Evolutionary conservation across 2,329 filamentous ascomycete species (phyloP).

Genomic region (Cladosporium cucumerinum): DNA sequence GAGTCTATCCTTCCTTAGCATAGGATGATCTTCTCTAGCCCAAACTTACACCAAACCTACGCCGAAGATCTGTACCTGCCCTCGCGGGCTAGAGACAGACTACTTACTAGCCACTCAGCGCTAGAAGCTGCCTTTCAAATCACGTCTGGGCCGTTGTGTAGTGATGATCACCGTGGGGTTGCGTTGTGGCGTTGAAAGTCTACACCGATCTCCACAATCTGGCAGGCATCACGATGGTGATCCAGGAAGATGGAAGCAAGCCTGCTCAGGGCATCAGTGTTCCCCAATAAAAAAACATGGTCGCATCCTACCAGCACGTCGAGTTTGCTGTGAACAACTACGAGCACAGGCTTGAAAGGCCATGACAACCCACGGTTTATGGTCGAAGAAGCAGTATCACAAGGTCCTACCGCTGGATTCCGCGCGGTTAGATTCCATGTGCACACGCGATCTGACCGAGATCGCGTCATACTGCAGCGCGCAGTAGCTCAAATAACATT

Average conservation of each 20-base stretch:
- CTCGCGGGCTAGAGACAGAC: not conserved
- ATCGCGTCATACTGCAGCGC: too few relatives aligned
- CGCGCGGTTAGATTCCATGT: too few relatives aligned
- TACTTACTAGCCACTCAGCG: not conserved
- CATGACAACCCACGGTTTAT: too few relatives aligned
- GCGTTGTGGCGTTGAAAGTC: not conserved
- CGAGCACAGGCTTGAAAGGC: too few relatives aligned
- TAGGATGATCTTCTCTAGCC: not conserved
- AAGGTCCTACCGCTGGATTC: too few relatives aligned
- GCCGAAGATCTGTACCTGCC: constrained; percentile 2
- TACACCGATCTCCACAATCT: not conserved
- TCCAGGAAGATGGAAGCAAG: not conserved
- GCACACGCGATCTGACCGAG: too few relatives aligned
- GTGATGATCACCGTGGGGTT: not conserved
- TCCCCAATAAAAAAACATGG: not conserved
- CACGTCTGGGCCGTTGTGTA: not conserved
- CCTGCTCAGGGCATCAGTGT: not conserved
- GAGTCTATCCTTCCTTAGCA: constrained; percentile 5
- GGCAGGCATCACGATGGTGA: not conserved
- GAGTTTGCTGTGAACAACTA: too few relatives aligned
- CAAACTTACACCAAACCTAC: not conserved
- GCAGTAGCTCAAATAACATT: not conserved
- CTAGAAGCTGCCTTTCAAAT: not conserved
- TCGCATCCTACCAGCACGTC: too few relatives aligned
- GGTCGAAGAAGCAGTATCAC: too few relatives aligned